phyloP scores from a whole-genome alignment of 2,329 filamentous ascomycete genomes.

The Volutella citrinella region DNA sequence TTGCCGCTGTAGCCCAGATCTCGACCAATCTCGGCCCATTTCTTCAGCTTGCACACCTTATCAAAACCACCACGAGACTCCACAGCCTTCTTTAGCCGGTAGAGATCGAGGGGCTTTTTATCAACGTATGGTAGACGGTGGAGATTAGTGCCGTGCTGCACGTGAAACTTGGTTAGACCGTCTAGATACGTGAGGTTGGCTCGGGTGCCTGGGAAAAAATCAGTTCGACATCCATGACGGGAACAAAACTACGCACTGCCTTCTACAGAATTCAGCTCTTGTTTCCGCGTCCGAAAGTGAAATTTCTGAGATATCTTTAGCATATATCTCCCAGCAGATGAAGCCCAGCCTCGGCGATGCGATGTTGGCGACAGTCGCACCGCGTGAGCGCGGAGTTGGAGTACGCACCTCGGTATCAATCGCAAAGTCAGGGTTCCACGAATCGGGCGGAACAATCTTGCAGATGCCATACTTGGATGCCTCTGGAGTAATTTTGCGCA shows the following conservation, averaged over 20 bases:
- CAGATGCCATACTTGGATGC: slow-evolving; percentile 86
- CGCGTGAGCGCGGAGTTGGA: neutral
- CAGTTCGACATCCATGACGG: slow-evolving; percentile 20
- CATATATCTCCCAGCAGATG: too few species aligned
- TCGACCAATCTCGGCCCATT: slow-evolving; percentile 97
- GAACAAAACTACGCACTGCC: slow-evolving; percentile 65
- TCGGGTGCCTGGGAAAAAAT: slow-evolving; percentile 68
- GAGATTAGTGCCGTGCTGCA: slow-evolving; percentile 89
- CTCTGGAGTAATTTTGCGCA: slow-evolving; percentile 85
- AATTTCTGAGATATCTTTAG: slow-evolving; percentile 83
- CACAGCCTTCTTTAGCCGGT: slow-evolving; percentile 94
- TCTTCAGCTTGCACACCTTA: slow-evolving; percentile 94
- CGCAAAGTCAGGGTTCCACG: slow-evolving; percentile 92
- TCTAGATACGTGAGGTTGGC: slow-evolving; percentile 96
- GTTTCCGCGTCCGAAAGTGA: slow-evolving; percentile 92
- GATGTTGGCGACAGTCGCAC: too few species aligned
- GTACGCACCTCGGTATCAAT: slow-evolving; percentile 85
- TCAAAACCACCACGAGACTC: slow-evolving; percentile 94
- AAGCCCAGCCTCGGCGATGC: too few species aligned
- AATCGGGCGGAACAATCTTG: slow-evolving; percentile 91
- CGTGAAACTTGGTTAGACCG: slow-evolving; percentile 92
- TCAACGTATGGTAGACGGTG: slow-evolving; percentile 95
- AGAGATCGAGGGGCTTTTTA: slow-evolving; percentile 93
- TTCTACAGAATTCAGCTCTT: slow-evolving; percentile 97
- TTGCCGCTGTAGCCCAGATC: slow-evolving; percentile 98